phyloP scores from a whole-genome alignment of 768 basidiomycete genomes.

The Suillus clintonianus region DNA sequence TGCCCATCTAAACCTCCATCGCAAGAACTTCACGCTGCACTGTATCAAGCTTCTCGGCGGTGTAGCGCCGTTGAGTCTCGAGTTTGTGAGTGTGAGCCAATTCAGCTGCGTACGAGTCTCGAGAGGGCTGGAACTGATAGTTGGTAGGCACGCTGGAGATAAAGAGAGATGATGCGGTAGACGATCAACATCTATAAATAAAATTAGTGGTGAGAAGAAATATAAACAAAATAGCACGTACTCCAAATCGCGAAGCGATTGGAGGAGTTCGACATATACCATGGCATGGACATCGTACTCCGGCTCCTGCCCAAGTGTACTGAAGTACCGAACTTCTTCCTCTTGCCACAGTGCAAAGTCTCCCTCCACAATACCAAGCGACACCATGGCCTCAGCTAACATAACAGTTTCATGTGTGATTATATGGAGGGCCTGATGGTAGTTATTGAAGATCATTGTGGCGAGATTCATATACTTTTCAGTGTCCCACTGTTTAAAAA shows the following conservation, averaged over 20 bases:
- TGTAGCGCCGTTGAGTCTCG: constrained; percentile 22
- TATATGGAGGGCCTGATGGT: neutral
- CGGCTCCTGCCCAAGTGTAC: constrained; percentile 25
- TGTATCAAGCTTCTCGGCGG: constrained; percentile 15
- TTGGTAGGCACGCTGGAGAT: constrained; percentile 12
- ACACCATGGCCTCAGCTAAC: neutral
- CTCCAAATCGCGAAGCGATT: no score
- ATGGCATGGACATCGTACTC: constrained; percentile 28
- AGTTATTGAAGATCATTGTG: neutral
- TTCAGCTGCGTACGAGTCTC: constrained; percentile 7
- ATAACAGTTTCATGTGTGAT: neutral
- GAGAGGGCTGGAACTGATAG: constrained; percentile 12
- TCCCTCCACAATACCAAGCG: neutral
- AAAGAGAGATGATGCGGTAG: constrained; percentile 11
- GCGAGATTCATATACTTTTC: neutral
- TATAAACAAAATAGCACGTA: no score
- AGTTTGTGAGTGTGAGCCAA: constrained; percentile 21
- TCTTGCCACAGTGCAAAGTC: constrained; percentile 21
- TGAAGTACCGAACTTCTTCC: constrained; percentile 24
- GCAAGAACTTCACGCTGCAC: constrained; percentile 1
- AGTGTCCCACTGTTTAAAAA: neutral
- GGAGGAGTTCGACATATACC: neutral
- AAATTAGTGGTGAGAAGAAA: no score
- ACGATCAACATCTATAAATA: constrained; percentile 1
- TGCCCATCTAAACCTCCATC: no score